Evolutionary conservation across 2,329 filamentous ascomycete species (phyloP).

Genomic region (Alternaria sp.): DNA sequence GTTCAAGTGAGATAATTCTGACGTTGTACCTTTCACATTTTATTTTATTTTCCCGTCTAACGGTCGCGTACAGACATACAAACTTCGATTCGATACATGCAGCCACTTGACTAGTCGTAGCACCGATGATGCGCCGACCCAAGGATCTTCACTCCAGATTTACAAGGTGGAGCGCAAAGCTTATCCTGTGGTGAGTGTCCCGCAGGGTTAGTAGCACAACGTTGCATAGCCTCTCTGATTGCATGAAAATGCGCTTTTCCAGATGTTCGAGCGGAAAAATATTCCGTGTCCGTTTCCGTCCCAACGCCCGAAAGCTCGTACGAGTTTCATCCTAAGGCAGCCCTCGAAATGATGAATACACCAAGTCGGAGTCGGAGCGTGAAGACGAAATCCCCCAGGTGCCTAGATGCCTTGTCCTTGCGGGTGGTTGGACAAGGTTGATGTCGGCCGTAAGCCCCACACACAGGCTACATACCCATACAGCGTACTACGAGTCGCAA

Average conservation of each 20-base stretch:
- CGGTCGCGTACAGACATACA: neutral
- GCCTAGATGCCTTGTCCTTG: neutral
- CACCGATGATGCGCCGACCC: slow-evolving; percentile 1
- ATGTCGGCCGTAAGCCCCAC: neutral
- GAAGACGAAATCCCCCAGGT: neutral
- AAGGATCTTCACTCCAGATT: slow-evolving; percentile 1
- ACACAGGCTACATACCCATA: neutral
- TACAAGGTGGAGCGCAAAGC: neutral
- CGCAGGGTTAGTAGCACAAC: neutral
- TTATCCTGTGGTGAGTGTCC: neutral
- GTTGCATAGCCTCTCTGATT: neutral
- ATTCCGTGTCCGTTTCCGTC: neutral
- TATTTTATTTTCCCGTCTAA: neutral
- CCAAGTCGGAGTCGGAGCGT: neutral
- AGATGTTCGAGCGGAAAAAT: neutral
- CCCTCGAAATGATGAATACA: neutral
- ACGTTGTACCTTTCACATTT: neutral
- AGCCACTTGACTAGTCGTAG: neutral
- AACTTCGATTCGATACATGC: neutral
- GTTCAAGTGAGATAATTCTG: neutral
- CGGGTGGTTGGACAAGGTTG: neutral
- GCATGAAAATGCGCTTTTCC: neutral
- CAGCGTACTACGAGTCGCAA: neutral
- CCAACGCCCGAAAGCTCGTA: neutral
- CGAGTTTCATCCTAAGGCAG: neutral